Evolutionary conservation across 345 rosid species (phyloP).

Genomic region (Gossypium herbaceum): DNA sequence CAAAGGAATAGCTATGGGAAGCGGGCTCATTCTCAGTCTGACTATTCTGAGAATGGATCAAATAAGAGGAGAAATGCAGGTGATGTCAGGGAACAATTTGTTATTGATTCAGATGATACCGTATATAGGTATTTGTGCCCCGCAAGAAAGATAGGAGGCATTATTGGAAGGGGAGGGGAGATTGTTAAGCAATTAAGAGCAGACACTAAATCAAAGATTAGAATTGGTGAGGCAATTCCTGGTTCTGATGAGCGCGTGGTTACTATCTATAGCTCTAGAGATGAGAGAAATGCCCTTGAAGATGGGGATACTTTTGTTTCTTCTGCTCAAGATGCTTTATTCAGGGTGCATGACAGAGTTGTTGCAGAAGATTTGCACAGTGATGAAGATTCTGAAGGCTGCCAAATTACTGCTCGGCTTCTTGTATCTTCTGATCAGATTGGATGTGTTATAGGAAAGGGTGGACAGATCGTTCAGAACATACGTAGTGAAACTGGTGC

Average conservation of each 20-base stretch:
- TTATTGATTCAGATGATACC: slow-evolving; percentile 65
- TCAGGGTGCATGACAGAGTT: slow-evolving; percentile 80
- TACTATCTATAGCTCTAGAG: slow-evolving; percentile 81
- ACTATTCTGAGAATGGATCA: slow-evolving; percentile 51
- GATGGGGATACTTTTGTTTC: slow-evolving; percentile 50
- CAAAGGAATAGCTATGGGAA: slow-evolving; percentile 81
- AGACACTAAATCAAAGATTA: slow-evolving; percentile 84
- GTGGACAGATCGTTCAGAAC: slow-evolving; percentile 84
- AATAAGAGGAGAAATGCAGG: slow-evolving; percentile 69
- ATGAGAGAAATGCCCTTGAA: slow-evolving; percentile 69
- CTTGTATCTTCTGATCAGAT: slow-evolving; percentile 98
- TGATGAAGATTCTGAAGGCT: slow-evolving; percentile 64
- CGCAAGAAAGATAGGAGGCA: slow-evolving; percentile 78
- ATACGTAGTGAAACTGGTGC: slow-evolving; percentile 89
- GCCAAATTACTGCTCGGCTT: slow-evolving; percentile 61
- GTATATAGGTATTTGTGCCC: slow-evolving; percentile 89
- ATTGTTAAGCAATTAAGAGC: slow-evolving; percentile 83
- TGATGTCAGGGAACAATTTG: slow-evolving; percentile 66
- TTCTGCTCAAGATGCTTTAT: slow-evolving; percentile 95
- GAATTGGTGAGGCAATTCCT: slow-evolving; percentile 71
- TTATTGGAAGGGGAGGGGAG: slow-evolving; percentile 93
- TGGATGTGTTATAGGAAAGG: slow-evolving; percentile 93
- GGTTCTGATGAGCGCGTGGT: slow-evolving; percentile 91
- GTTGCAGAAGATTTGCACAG: slow-evolving; percentile 56
- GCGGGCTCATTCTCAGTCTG: slow-evolving; percentile 73